These are phyloP conservation scores for Populus deltoides DNA, from an alignment of 345 rosid species.

Conservation along the genomic window DNA sequence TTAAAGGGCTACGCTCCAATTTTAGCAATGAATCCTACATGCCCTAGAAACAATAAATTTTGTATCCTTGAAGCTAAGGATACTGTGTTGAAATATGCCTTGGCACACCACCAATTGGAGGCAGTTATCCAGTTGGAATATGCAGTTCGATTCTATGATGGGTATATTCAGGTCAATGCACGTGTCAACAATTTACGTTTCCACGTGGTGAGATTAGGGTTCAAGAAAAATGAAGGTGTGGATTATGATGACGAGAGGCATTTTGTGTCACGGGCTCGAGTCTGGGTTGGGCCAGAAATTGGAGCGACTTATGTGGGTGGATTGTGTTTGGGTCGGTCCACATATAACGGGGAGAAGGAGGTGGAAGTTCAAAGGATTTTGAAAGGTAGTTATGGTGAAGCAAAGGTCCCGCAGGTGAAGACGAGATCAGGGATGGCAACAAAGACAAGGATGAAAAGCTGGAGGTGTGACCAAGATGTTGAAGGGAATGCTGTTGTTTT, in stretches of 20 bases:
- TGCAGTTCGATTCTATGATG: slow-evolving; percentile 49
- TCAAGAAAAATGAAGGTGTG: slow-evolving; percentile 28
- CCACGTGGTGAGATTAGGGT: slow-evolving; percentile 62
- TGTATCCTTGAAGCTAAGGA: slow-evolving; percentile 51
- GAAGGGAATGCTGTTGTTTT: slow-evolving; percentile 81
- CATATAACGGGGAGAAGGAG: slow-evolving; percentile 49
- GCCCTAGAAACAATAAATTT: slow-evolving; percentile 32
- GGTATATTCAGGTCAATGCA: slow-evolving; percentile 57
- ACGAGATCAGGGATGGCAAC: slow-evolving; percentile 46
- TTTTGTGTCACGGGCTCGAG: slow-evolving; percentile 54
- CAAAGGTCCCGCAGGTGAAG: slow-evolving; percentile 45
- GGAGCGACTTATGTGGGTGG: slow-evolving; percentile 73
- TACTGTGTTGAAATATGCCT: slow-evolving; percentile 62
- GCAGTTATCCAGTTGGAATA: slow-evolving; percentile 67
- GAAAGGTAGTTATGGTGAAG: slow-evolving; percentile 39
- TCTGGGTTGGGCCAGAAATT: slow-evolving; percentile 84
- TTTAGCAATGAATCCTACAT: slow-evolving; percentile 52
- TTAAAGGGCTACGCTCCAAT: slow-evolving; percentile 67
- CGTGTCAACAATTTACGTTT: slow-evolving; percentile 77
- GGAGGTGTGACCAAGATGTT: slow-evolving; percentile 80
- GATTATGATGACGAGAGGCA: slow-evolving; percentile 50
- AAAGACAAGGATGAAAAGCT: slow-evolving; percentile 54
- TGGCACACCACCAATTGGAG: slow-evolving; percentile 84
- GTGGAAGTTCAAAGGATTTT: slow-evolving; percentile 40
- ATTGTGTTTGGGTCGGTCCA: slow-evolving; percentile 71